phyloP scores from a whole-genome alignment of 1,284 basidiomycete species.

The Calocybe gambosa region DNA sequence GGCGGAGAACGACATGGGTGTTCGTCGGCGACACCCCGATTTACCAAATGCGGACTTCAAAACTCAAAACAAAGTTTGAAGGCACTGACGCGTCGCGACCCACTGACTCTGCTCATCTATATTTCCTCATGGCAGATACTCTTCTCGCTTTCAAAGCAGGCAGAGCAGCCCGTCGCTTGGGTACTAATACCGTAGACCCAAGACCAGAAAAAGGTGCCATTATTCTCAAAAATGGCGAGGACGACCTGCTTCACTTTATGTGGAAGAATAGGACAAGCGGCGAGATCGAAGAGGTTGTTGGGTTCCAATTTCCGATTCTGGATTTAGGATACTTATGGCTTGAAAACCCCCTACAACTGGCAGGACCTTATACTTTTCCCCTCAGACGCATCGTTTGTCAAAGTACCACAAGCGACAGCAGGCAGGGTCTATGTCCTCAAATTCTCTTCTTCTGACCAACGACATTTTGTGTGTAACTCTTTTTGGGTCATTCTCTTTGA shows the following conservation, averaged over 20 bases:
- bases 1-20: slow-evolving; percentile 41
- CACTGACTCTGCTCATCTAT: slow-evolving; percentile 2
- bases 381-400: slow-evolving; percentile 68
- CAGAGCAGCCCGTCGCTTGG: slow-evolving; percentile 59
- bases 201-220: slow-evolving; percentile 66
- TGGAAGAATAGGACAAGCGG: slow-evolving; percentile 69
- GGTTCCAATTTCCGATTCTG: neutral
- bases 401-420: slow-evolving; percentile 51
- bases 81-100: slow-evolving; percentile 39
- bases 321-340: neutral
- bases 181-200: slow-evolving; percentile 62
- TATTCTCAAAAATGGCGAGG: slow-evolving; percentile 59
- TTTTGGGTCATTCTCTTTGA: neutral
- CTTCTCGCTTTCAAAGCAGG: slow-evolving; percentile 78
- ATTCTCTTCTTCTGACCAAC: slow-evolving; percentile 74
- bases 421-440: slow-evolving; percentile 75
- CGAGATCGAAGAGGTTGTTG: slow-evolving; percentile 51
- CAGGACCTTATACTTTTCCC: slow-evolving; percentile 78
- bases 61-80: slow-evolving; percentile 14
- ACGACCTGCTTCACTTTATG: slow-evolving; percentile 68
- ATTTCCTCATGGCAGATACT: slow-evolving; percentile 31
- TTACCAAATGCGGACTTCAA: slow-evolving; percentile 24
- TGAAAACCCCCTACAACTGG: slow-evolving; percentile 1
- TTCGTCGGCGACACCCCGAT: too few species aligned
- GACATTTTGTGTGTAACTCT: slow-evolving; percentile 63